Conservation (phyloP, 225 moss, liverwort and hornwort species). For the Antitrichia curtipendula region DNA sequence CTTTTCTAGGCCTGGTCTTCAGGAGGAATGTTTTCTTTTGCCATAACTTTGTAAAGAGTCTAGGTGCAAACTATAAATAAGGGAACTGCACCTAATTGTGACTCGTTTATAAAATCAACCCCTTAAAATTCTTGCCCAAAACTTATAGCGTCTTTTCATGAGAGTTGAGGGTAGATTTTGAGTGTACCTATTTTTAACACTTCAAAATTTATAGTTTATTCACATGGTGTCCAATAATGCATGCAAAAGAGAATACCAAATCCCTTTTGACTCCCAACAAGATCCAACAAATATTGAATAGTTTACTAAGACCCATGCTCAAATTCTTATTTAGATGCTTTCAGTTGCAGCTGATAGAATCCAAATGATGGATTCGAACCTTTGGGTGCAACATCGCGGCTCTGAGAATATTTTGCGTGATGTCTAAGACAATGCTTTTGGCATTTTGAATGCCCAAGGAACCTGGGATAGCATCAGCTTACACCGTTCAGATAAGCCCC, state of each 20-base stretch:
- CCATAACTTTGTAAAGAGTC: neutral
- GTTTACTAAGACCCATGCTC: neutral
- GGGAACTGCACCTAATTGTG: neutral
- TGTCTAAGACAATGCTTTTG: neutral
- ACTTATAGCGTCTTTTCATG: neutral
- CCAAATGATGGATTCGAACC: neutral
- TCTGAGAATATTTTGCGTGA: too few relatives aligned
- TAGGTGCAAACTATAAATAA: neutral
- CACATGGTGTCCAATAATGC: neutral
- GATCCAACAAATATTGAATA: neutral
- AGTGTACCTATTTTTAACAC: neutral
- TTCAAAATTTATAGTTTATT: neutral
- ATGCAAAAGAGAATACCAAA: neutral
- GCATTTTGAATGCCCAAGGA: neutral
- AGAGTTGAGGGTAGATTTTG: neutral
- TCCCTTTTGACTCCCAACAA: neutral
- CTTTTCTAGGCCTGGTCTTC: neutral
- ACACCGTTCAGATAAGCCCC: neutral
- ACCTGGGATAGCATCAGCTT: neutral
- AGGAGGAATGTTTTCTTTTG: neutral
- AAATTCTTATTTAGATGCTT: neutral
- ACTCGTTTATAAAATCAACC: neutral
- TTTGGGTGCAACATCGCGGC: neutral
- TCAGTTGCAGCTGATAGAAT: neutral
- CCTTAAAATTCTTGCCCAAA: neutral